These are phyloP conservation scores for Dillenia turbinata DNA, from an alignment of 164 flowering plant species.

Conservation along the genomic window DNA sequence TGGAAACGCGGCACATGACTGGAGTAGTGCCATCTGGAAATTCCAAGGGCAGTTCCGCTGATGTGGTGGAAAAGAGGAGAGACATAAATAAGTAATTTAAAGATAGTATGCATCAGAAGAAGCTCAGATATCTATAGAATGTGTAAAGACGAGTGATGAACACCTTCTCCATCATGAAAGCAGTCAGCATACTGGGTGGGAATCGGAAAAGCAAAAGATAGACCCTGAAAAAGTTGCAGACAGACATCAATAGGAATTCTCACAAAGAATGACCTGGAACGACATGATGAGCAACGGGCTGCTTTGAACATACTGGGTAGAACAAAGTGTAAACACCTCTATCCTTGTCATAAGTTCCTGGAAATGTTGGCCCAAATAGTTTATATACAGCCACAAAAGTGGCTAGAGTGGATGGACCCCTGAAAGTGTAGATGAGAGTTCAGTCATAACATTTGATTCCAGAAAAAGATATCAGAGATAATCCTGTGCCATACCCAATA, in stretches of 20 bases:
- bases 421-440: constrained; percentile 22
- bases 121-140: not conserved
- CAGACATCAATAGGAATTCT: constrained; percentile 3
- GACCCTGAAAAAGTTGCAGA: constrained; percentile 44
- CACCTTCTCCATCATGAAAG: constrained; percentile 85
- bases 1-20: constrained; percentile 90
- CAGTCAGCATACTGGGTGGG: constrained; percentile 83
- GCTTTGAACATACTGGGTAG: constrained; percentile 61
- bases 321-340: constrained; percentile 85
- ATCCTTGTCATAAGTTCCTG: constrained; percentile 89
- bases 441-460: not conserved
- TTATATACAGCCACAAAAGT: constrained; percentile 96
- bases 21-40: constrained; percentile 99
- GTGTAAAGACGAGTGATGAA: constrained; percentile 1
- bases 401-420: constrained; percentile 88
- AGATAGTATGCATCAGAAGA: not conserved
- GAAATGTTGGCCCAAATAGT: constrained; percentile 96
- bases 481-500: constrained; percentile 64
- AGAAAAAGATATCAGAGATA: not conserved
- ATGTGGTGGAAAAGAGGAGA: constrained; percentile 13
- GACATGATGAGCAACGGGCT: not conserved
- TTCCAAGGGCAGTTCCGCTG: constrained; percentile 92
- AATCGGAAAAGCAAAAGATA: constrained; percentile 95
- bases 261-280: not conserved
- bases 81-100: constrained; percentile 1